Base-by-base conservation (phyloP, 176 grass and related monocot species). In the Secale cereale region DNA sequence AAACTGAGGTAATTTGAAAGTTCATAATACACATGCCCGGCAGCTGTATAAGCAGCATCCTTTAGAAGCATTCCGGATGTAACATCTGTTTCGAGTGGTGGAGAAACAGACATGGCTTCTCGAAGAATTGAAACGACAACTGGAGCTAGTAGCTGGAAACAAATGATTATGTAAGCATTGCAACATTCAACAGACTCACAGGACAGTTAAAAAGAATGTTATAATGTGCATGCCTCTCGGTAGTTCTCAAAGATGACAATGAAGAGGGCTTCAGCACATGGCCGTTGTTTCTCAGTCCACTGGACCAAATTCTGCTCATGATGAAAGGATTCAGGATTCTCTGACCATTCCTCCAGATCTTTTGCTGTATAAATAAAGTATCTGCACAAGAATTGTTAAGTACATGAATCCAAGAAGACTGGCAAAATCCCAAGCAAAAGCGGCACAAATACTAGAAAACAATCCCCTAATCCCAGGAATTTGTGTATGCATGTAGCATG, bases 281-380 rank as follows among this genome's bases (percentile, higher is more conserved):
- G 93, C 48, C 88, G 88, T 60, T 92, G 90, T 87, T 92, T 99
- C 77, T 99, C 97, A 6, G 93, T 91, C 97, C 97, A 99, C 75
- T 96, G 97, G 28, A 99, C 91, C 86, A 99, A 88, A 83, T 96
- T 92, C 75, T 99, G 93, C 66, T 99, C 97, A 86, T 99, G 97
- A 59, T 99, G 97, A 77, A 99, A 96, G 41, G 88, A 89, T 78
- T 96, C 97, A 4, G 93, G 93, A 89, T 84, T 95, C 84, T 87
- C 88, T 59, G 86, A 88, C 97, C 97, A 99, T 60, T 96, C 93
- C 75, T 96, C 91, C 79, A 99, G 83, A 92, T 99, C 91, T 85
- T 96, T 99, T 88, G 89, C 84, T 61, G 97, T 96, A 86, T 91
- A 99, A 90, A 96, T 92, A 82, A 99, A 99, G 78, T 94, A 92